Evolutionary conservation across 108 stramenopile species (phyloP), one percentile per base, ranked within the genome.

Genomic region (Cyclotella cryptica): DNA sequence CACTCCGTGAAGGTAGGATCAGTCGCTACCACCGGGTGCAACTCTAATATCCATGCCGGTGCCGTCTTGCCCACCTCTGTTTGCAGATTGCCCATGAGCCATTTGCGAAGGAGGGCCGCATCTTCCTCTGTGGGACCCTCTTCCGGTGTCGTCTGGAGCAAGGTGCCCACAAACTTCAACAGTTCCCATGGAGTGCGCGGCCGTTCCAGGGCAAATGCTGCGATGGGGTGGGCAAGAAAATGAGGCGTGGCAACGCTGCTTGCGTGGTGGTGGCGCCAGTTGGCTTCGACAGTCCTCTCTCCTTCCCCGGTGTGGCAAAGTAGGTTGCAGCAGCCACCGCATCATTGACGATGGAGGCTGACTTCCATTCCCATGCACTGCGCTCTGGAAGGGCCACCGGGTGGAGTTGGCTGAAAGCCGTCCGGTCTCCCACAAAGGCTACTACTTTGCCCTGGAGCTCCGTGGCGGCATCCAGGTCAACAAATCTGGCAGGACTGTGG

Each of bases 301-400:
- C 13, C 9, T 64, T 64, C 2, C 43, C 41, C 22, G 12, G 26
- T 5, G 41, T 41, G 3, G 15, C 19, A 7, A 9, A 10, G 43
- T n/a, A 43, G 3, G 17, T 24, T 10, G 18, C 11, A 39, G 19
- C 22, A 13, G 3, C 18, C 19, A n/a, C 41, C n/a, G 14, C 7
- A 21, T 64, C 62, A 3, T 15, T 10, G 22, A 14, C 22, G 10
- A 43, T 11, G 12, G 6, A n/a, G 3, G 19, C n/a, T 10, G 40
- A n/a, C 19, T 44, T 64, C 62, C 62, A 64, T 24, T 18, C 22
- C 62, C 62, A 64, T 18, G 62, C 19, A 3, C 5, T 43, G 18
- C 43, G 4, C 2, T 3, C n/a, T 10, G 62, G 62, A 13, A 19
- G 40, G 3, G 9, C 10, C 18, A 64, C 62, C 41, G 19, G 17